phyloP scores from a whole-genome alignment of 768 basidiomycete species.

The Obba rivulosa region DNA sequence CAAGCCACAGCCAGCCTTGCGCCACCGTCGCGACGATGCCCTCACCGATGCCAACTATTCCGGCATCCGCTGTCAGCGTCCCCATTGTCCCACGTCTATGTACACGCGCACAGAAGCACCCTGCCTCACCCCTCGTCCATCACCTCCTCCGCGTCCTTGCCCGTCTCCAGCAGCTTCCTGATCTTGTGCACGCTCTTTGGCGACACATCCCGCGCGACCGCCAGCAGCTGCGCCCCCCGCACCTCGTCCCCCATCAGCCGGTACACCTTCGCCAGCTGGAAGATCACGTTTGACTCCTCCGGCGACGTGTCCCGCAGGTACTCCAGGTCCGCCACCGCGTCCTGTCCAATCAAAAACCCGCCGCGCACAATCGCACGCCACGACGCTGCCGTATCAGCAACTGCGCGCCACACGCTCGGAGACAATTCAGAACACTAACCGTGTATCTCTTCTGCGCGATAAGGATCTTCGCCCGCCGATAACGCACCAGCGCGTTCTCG shows the following conservation, averaged over 20 bases:
- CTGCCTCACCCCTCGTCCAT: conserved; percentile 75
- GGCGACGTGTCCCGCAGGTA: conserved; percentile 77
- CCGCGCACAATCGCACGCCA: conserved; percentile 4
- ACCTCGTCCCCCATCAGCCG: conserved; percentile 72
- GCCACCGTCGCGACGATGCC: background rate
- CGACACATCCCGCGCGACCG: conserved; percentile 88
- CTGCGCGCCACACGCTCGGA: conserved; percentile 50
- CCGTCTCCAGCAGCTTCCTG: conserved; percentile 69
- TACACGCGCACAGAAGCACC: conserved; percentile 4
- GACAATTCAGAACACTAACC: conserved; percentile 43
- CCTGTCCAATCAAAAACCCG: conserved; percentile 45
- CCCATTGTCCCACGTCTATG: conserved; percentile 1
- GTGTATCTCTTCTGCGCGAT: conserved; percentile 79
- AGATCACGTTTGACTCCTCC: conserved; percentile 94
- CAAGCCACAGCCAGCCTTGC: too few relatives aligned
- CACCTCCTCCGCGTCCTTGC: conserved; percentile 55
- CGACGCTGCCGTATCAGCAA: conserved; percentile 29
- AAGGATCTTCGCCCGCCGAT: conserved; percentile 88
- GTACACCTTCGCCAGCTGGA: conserved; percentile 92
- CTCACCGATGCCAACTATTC: conserved; percentile 8
- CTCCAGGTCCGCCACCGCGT: conserved; percentile 78
- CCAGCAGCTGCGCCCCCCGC: conserved; percentile 80
- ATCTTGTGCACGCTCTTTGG: conserved; percentile 86
- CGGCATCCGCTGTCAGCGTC: conserved; percentile 2
- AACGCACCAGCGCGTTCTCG: conserved; percentile 89